Percentiles rank a stretch among this genome's conserved stretches.
phyloP scores from a whole-genome alignment of 257 asterid genomes.

The Henckelia pumila region DNA sequence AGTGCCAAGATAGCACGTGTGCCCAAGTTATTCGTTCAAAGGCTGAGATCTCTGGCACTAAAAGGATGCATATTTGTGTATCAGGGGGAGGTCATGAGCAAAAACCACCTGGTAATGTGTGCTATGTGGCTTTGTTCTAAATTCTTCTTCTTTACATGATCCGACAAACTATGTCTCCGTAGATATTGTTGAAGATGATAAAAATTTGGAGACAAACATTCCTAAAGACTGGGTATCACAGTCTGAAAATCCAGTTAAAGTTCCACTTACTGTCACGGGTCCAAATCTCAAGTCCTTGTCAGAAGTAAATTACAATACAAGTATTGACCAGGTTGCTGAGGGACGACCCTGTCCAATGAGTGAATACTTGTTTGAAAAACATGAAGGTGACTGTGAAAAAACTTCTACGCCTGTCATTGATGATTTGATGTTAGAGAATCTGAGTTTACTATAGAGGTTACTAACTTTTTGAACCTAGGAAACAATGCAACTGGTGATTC shows the following conservation, averaged over 20 bases:
- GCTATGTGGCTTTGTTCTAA: conserved; percentile 19
- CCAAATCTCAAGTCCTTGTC: conserved; percentile 20
- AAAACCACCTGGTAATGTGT: conserved; percentile 40
- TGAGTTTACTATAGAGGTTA: conserved; percentile 42
- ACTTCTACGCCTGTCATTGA: conserved; percentile 27
- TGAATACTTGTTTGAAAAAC: conserved; percentile 28
- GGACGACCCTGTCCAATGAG: conserved; percentile 32
- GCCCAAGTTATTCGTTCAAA: conserved; percentile 62
- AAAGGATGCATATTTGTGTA: conserved; percentile 32
- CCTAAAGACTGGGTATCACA: conserved; percentile 38
- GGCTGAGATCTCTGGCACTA: conserved; percentile 44
- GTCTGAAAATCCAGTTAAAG: conserved; percentile 40
- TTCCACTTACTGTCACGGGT: conserved; percentile 21
- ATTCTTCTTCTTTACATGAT: conserved; percentile 22
- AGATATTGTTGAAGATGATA: conserved; percentile 39
- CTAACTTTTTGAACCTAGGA: conserved; percentile 34
- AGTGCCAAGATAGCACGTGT: conserved; percentile 54
- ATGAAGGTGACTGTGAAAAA: conserved; percentile 23
- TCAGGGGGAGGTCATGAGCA: conserved; percentile 42
- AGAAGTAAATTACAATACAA: conserved; percentile 25
- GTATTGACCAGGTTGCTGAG: conserved; percentile 24
- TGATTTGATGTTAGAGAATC: conserved; percentile 37
- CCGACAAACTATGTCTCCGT: conserved; percentile 25
- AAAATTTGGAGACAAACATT: conserved; percentile 30
- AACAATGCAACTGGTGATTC: conserved; percentile 31